Evolutionary conservation across 2,329 filamentous ascomycete genomes (phyloP).

Genomic region (Alternaria postmessia): DNA sequence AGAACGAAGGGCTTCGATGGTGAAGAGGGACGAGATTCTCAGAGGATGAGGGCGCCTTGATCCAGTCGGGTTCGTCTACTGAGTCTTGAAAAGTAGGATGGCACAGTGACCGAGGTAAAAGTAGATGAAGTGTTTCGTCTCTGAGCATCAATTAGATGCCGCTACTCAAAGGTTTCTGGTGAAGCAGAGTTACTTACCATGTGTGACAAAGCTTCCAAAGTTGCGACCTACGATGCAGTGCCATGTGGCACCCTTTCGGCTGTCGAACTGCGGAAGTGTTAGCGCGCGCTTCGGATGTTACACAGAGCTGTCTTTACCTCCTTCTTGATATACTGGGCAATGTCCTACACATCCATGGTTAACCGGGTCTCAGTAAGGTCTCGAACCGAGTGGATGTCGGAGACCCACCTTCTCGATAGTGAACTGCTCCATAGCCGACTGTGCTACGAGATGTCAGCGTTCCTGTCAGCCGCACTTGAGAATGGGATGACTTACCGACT

Average conservation of each 20-base stretch:
- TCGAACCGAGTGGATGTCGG: background rate
- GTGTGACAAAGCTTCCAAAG: constrained; percentile 98
- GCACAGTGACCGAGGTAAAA: constrained; percentile 99
- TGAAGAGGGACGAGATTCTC: constrained; percentile 8
- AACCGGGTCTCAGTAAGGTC: background rate
- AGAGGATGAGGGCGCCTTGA: constrained; percentile 7
- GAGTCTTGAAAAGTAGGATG: constrained; percentile 98
- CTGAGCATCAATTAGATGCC: constrained; percentile 58
- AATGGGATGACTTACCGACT: constrained; percentile 73
- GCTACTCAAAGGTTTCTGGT: too few relatives aligned
- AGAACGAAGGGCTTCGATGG: background rate
- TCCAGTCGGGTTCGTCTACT: constrained; percentile 61
- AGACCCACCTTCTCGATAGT: constrained; percentile 72
- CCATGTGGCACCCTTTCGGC: constrained; percentile 97
- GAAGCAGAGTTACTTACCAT: constrained; percentile 68
- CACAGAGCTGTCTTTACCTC: constrained; percentile 63
- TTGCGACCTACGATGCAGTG: constrained; percentile 98
- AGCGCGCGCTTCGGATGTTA: constrained; percentile 15
- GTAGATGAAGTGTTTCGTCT: constrained; percentile 99
- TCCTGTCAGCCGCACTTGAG: constrained; percentile 20
- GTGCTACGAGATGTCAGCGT: constrained; percentile 59
- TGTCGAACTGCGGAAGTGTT: constrained; percentile 76
- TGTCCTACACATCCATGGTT: constrained; percentile 70
- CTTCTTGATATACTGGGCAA: constrained; percentile 94
- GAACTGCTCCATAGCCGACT: constrained; percentile 75